Conservation (phyloP, 441 rosid genomes). For the Viola pubescens region DNA sequence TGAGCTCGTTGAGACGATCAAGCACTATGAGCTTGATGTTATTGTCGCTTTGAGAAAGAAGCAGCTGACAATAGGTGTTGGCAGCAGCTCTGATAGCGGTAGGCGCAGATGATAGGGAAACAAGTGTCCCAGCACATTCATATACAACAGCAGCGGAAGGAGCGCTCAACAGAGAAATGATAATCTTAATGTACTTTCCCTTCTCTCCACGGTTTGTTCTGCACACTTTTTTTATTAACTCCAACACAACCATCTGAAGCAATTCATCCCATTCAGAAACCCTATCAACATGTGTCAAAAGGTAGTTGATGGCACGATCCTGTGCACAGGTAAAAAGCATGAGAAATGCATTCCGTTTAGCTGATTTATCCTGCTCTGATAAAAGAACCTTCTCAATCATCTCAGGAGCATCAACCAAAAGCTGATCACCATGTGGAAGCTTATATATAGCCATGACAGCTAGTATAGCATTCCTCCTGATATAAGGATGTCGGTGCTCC, state of each 20-base stretch:
- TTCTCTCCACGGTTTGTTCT: constrained; percentile 69
- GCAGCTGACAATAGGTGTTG: constrained; percentile 78
- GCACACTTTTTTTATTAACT: constrained; percentile 82
- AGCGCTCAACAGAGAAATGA: constrained; percentile 69
- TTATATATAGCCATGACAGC: constrained; percentile 74
- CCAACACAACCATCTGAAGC: constrained; percentile 90
- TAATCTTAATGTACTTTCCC: constrained; percentile 82
- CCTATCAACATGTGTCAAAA: constrained; percentile 64
- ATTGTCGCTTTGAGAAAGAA: constrained; percentile 86
- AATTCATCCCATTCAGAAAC: constrained; percentile 82
- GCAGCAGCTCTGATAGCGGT: constrained; percentile 88
- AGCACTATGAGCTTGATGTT: constrained; percentile 90
- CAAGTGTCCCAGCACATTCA: constrained; percentile 85
- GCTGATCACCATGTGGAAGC: constrained; percentile 76
- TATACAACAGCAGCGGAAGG: constrained; percentile 79
- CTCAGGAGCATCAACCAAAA: constrained; percentile 68
- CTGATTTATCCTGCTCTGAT: constrained; percentile 74
- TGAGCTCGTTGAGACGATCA: constrained; percentile 75
- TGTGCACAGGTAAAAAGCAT: constrained; percentile 87
- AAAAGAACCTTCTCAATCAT: constrained; percentile 68
- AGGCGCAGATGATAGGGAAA: constrained; percentile 86
- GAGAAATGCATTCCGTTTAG: constrained; percentile 85
- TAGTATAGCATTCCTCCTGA: constrained; percentile 64
- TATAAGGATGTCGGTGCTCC: constrained; percentile 65
- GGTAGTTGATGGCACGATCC: constrained; percentile 70